Percentiles rank a stretch among this genome's conserved stretches.
These are phyloP conservation scores for Trifolium pratense DNA, from an alignment of 306 rosid species.

Conservation along the genomic window DNA sequence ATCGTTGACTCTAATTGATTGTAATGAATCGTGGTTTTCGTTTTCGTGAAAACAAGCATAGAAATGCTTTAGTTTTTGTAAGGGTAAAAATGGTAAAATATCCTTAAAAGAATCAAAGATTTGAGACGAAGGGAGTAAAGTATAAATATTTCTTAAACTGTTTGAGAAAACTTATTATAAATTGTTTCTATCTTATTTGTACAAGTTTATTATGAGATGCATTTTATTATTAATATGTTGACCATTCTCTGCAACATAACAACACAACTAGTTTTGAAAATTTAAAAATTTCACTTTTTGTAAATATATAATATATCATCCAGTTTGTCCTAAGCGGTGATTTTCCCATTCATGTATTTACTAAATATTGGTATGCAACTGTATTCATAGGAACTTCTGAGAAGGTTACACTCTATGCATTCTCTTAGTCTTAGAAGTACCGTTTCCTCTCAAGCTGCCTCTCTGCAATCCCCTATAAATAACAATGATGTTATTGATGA, in stretches of 20 bases:
- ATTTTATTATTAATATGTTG: no score
- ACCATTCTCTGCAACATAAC: neutral
- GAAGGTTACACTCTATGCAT: constrained; percentile 65
- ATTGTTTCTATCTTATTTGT: no score
- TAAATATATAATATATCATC: neutral
- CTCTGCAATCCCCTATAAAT: constrained; percentile 38
- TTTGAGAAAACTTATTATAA: no score
- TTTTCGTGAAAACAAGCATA: no score
- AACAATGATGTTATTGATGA: constrained; percentile 42
- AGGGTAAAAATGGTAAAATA: no score
- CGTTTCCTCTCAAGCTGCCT: constrained; percentile 47
- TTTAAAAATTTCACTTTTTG: neutral
- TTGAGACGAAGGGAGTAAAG: no score
- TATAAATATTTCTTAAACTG: no score
- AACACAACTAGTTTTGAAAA: constrained; percentile 8
- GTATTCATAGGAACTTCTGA: constrained; percentile 58
- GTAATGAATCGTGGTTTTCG: no score
- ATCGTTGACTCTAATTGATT: no score
- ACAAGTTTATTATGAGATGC: no score
- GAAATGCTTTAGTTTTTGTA: no score
- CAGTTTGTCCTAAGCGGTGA: constrained; percentile 22
- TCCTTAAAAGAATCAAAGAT: no score
- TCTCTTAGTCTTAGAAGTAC: constrained; percentile 56
- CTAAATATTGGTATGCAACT: constrained; percentile 32
- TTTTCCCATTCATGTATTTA: constrained; percentile 24